Evolutionary conservation across 108 stramenopile species (phyloP), one percentile per base, ranked within the genome.

Genomic region (Thalassiosira profunda): DNA sequence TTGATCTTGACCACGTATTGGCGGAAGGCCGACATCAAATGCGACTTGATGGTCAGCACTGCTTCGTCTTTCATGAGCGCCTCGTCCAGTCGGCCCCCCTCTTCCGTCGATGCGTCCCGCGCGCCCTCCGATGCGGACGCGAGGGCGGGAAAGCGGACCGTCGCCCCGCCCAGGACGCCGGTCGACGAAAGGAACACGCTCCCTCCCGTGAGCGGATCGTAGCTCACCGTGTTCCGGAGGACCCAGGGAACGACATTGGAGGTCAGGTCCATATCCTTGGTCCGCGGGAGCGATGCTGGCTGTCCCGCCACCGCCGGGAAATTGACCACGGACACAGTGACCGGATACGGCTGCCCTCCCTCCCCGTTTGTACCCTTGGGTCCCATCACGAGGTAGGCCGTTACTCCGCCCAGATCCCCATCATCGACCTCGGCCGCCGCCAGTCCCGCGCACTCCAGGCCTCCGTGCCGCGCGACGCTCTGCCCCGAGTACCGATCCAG

Each of bases 11-110:
- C 31, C 14, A 59, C 12, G 46, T 64, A 74, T 33, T 59, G 63
- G 30, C 63, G 57, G 41, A 74, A 74, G 5, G 73, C 52, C 30
- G 73, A 74, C n/a, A 37, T 40, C 17, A 74, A 28, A 46, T 74
- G 73, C 14, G 73, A 58, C 28, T 58, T 66, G 48, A 74, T 65
- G 14, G 73, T 62, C 0, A 65, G 37, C 2, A 66, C 57, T 7
- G 43, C 35, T 30, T 74, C 64, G 3, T 66, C 57, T 29, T 45
- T 21, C 18, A 58, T 20, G 25, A 54, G 65, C n/a, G n/a, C n/a
- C n/a, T n/a, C n/a, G n/a, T n/a, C n/a, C n/a, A n/a, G n/a, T n/a
- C n/a, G n/a, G n/a, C n/a, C n/a, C 10, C 34, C 24, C 24, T 8
- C 8, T 21, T 11, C 45, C 30, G 8, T 51, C 53, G 58, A 59